Conservation (phyloP, 1,284 basidiomycete genomes). For the Wolfiporia cocos region DNA sequence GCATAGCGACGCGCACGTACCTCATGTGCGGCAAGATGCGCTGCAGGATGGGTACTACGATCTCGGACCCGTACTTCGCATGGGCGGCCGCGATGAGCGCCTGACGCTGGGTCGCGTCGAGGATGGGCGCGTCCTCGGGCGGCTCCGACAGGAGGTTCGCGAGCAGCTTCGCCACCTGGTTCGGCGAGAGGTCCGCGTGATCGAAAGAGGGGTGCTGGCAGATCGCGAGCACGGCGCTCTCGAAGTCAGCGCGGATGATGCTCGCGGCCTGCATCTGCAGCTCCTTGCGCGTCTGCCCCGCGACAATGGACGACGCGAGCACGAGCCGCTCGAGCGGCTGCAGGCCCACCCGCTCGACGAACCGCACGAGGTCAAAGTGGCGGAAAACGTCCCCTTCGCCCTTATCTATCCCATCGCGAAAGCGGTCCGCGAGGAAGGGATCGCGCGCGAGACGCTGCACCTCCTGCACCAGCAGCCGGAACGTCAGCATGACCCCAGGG, state of each 20-base stretch:
- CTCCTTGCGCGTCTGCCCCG: conserved; percentile 64
- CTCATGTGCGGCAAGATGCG: conserved; percentile 59
- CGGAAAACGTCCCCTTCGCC: conserved; percentile 77
- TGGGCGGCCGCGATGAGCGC: conserved; percentile 68
- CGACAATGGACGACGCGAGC: conserved; percentile 67
- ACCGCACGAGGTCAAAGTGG: conserved; percentile 74
- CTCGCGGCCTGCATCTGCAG: conserved; percentile 60
- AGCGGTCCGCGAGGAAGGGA: conserved; percentile 80
- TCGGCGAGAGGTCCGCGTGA: conserved; percentile 68
- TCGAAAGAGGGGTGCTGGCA: conserved; percentile 76
- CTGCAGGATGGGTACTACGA: conserved; percentile 45
- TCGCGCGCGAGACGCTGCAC: conserved; percentile 81
- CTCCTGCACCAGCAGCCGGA: conserved; percentile 82
- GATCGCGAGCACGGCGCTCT: conserved; percentile 65
- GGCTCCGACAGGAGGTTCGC: conserved; percentile 72
- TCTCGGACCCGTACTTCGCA: conserved; percentile 64
- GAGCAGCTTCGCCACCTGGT: conserved; percentile 73
- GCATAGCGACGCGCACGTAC: conserved; percentile 31
- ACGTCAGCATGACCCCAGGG: conserved; percentile 66
- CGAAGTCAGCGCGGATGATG: conserved; percentile 70
- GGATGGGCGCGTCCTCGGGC: conserved; percentile 54
- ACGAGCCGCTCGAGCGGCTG: conserved; percentile 77
- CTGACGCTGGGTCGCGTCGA: conserved; percentile 67
- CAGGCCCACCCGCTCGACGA: conserved; percentile 71
- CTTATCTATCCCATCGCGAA: conserved; percentile 81